Conservation (phyloP, 2,329 filamentous ascomycete species). For the Colletotrichum viniferum region DNA sequence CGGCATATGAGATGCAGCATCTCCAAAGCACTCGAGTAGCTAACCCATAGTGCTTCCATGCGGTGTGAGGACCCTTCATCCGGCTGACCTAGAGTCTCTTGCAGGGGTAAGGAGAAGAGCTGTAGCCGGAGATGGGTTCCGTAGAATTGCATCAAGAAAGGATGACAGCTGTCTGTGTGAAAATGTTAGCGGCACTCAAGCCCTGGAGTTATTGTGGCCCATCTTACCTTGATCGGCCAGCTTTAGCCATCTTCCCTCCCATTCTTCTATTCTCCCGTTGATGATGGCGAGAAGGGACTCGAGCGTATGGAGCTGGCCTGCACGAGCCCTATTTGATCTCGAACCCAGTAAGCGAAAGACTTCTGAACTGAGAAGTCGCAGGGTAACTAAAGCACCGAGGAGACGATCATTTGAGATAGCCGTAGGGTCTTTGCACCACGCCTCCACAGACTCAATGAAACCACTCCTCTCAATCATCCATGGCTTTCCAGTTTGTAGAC, state of each 20-base stretch:
- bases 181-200: background rate
- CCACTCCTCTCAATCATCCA: constrained; percentile 44
- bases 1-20: constrained; percentile 35
- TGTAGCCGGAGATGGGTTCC: constrained; percentile 40
- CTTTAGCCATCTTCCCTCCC: constrained; percentile 25
- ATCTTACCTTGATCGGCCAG: background rate
- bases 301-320: constrained; percentile 22
- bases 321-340: constrained; percentile 10
- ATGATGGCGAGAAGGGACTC: constrained; percentile 28
- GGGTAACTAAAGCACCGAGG: constrained; percentile 38
- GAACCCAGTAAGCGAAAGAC: constrained; percentile 29
- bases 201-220: too few species aligned
- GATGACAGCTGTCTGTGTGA: constrained; percentile 28
- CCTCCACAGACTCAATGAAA: constrained; percentile 38
- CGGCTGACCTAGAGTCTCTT: constrained; percentile 30
- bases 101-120: constrained; percentile 39
- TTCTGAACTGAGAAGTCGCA: constrained; percentile 40
- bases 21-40: constrained; percentile 31
- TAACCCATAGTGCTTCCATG: constrained; percentile 35
- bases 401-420: constrained; percentile 37
- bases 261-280: constrained; percentile 27
- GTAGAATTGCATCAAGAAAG: constrained; percentile 42
- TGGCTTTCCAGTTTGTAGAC: constrained; percentile 43
- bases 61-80: constrained; percentile 26
- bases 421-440: constrained; percentile 35